Evolutionary conservation across 495 filamentous ascomycete genomes (phyloP).

Genomic region (Neurospora sp.): DNA sequence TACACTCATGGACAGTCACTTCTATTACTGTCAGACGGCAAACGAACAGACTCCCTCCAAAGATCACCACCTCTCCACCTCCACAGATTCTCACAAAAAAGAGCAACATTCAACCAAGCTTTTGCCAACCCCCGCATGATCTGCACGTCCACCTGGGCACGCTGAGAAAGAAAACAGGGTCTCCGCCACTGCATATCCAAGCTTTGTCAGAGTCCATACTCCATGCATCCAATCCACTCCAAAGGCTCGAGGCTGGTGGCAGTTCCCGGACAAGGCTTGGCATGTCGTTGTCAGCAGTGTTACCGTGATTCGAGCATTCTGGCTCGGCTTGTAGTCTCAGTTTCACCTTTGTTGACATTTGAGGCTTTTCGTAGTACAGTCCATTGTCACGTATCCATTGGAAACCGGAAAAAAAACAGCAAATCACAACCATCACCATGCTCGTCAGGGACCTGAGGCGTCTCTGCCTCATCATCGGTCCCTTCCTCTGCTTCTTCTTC

Average conservation of each 20-base stretch:
- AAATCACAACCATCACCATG: slow-evolving; percentile 12
- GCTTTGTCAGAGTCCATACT: too few relatives aligned
- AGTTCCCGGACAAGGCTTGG: neutral
- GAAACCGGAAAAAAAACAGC: neutral
- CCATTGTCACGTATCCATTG: neutral
- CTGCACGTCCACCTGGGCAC: neutral
- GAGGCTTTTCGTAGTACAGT: neutral
- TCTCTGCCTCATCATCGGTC: slow-evolving; percentile 15
- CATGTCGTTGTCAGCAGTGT: neutral
- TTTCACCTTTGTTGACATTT: neutral
- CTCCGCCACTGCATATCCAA: neutral
- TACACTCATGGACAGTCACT: neutral
- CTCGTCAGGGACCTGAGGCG: slow-evolving; percentile 24
- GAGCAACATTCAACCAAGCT: neutral
- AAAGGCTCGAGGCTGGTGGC: too few relatives aligned
- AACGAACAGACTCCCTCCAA: neutral
- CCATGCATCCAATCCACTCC: neutral
- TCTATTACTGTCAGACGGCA: neutral
- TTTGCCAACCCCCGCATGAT: neutral
- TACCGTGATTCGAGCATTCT: neutral
- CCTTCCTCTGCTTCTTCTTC: slow-evolving; percentile 14
- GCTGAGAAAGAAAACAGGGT: neutral
- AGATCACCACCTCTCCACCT: neutral
- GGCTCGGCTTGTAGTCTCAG: neutral
- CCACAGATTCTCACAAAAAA: neutral